Evolutionary conservation across 768 basidiomycete genomes (phyloP).

Genomic region (Lepiota subincarnata): DNA sequence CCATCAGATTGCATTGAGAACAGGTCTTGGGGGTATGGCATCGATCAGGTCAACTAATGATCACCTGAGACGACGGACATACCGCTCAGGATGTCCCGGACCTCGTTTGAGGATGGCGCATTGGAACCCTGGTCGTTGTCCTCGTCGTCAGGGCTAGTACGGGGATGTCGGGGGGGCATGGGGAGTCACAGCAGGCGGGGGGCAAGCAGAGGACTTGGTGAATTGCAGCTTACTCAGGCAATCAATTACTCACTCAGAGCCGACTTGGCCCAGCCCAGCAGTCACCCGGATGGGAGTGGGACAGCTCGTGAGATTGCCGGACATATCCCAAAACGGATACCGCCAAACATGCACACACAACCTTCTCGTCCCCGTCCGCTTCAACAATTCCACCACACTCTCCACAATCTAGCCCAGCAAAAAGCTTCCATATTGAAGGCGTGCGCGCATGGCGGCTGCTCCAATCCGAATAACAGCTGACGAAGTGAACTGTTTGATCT

Average conservation of each 20-base stretch:
- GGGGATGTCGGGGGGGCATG: not conserved
- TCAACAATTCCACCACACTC: not conserved
- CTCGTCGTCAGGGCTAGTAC: not conserved
- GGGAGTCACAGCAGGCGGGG: not conserved
- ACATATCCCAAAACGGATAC: conserved; percentile 5
- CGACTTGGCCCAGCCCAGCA: not conserved
- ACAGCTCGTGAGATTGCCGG: conserved; percentile 11
- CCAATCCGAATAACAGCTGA: conserved; percentile 70
- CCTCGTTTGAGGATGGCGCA: not conserved
- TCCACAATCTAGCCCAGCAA: not conserved
- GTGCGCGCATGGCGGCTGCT: conserved; percentile 30
- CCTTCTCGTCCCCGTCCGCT: conserved; percentile 4
- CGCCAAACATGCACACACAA: conserved; percentile 7
- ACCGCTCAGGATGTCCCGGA: conserved; percentile 27
- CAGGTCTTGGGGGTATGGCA: conserved; percentile 25
- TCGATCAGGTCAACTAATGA: not conserved
- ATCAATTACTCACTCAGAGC: conserved; percentile 1
- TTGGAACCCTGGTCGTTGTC: conserved; percentile 2
- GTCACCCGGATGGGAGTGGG: conserved; percentile 1
- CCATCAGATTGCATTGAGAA: conserved; percentile 29
- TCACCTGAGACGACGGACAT: conserved; percentile 4
- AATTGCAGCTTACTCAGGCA: conserved; percentile 11
- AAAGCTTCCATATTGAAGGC: not conserved
- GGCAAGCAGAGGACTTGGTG: not conserved
- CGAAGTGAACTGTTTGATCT: conserved; percentile 81